Conservation (phyloP, 1,284 basidiomycete genomes). For the Lentinula novae-zelandiae region DNA sequence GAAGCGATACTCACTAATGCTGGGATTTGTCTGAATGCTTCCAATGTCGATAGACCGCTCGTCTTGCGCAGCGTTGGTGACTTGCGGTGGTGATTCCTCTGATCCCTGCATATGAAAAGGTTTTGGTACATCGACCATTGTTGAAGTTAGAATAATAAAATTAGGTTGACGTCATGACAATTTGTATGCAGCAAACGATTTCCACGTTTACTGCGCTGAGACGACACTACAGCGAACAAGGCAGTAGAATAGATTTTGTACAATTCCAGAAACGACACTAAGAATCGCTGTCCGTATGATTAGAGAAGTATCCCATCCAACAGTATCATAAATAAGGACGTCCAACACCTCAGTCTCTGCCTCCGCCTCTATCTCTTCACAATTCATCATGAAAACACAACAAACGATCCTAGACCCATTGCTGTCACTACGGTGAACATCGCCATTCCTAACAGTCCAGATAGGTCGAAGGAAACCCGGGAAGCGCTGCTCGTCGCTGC, state of each 20-base stretch:
- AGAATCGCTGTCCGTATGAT: not conserved
- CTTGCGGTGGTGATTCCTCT: slow-evolving; percentile 17
- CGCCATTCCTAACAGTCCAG: not conserved
- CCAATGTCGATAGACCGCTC: slow-evolving; percentile 23
- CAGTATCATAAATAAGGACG: not conserved
- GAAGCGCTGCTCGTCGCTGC: slow-evolving; percentile 11
- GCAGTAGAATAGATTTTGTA: not conserved
- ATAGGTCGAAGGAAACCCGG: not conserved
- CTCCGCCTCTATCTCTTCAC: not conserved
- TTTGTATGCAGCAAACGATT: not conserved
- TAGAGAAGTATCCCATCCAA: not conserved
- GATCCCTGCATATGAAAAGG: slow-evolving; percentile 28
- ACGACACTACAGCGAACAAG: not conserved
- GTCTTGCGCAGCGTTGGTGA: slow-evolving; percentile 6
- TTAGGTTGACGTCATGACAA: not conserved
- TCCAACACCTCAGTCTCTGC: not conserved
- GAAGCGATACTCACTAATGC: slow-evolving; percentile 20
- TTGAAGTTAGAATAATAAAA: not conserved
- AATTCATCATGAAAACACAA: not conserved
- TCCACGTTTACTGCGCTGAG: not conserved
- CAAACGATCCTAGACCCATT: not conserved
- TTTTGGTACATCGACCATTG: not conserved
- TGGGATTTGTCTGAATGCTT: slow-evolving; percentile 25
- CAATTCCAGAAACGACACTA: not conserved
- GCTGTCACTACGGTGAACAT: not conserved